Base-by-base conservation (phyloP, 1,139 yeast genomes). In the Debaryomyces nepalensis region DNA sequence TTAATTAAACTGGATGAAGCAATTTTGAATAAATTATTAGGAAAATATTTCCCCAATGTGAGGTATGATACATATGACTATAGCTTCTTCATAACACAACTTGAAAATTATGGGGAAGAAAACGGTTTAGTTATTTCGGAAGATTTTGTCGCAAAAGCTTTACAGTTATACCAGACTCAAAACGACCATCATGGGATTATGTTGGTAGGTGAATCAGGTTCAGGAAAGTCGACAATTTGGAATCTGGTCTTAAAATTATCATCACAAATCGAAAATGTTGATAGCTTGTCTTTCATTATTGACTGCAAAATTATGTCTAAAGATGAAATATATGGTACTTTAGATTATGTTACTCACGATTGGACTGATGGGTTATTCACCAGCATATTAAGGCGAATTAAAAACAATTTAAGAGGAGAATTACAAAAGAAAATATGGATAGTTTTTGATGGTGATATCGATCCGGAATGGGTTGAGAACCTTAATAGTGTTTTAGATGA, bases 361-460 rank as follows among this genome's bases (percentile, higher is more conserved):
- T 93, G 98, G 98, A 78, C 77, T 1, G 99, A 93, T 65, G 99
- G 99, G 8, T 58, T 91, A 9, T 77, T 93, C 40, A 87, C 97
- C 0, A 62, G 79, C 10, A 74, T 86, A 4, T 57, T 93, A 34
- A 70, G 99, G 51, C 75, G 69, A 40, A 75, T 84, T 1, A 69
- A 68, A 7, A 79, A 77, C 5, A 84, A 83, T 50, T 54, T 78
- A 8, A 66, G 86, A 33, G 89, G 88, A 2, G 89, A 84, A 51
- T 59, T 63, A 16, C 54, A 64, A 3, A 81, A 77, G 46, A 64
- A 75, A 1, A 75, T 82, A 14, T 90, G 97, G 96, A 77, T 93
- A 47, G 75, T 91, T 0, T 87, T 93, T 59, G 97, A 91, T 63
- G 96, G 98, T 34, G 97, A 89, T 53, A 80, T 93, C 32, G 98